Percentiles rank a stretch among this genome's conserved stretches.
phyloP scores from a whole-genome alignment of 1,139 yeast genomes.

The Nadsonia commutata region DNA sequence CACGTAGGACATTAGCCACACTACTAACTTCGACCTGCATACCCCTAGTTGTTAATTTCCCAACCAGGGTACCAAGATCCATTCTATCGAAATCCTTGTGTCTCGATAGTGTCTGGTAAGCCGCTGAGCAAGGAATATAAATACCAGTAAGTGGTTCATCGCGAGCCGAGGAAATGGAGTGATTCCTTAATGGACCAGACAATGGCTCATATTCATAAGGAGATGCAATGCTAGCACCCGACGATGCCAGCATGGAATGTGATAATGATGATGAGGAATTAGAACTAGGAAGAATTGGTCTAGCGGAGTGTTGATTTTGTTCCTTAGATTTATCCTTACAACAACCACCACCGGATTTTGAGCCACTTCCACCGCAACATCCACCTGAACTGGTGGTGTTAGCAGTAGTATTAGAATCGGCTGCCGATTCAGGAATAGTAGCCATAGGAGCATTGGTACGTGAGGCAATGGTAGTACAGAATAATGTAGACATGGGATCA shows the following conservation, averaged over 20 bases:
- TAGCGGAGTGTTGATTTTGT: too few relatives aligned
- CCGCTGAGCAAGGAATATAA: conserved; percentile 78
- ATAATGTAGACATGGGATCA: conserved; percentile 80
- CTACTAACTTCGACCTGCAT: conserved; percentile 82
- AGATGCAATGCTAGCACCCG: too few relatives aligned
- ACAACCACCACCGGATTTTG: conserved; percentile 9
- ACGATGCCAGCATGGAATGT: too few relatives aligned
- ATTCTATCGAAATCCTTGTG: conserved; percentile 62
- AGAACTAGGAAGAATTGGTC: too few relatives aligned
- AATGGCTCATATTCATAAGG: too few relatives aligned
- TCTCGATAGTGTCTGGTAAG: conserved; percentile 68
- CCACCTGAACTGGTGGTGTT: neutral
- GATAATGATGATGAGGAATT: too few relatives aligned
- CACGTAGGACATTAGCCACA: conserved; percentile 70
- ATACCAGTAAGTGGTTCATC: conserved; percentile 24
- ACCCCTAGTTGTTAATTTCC: conserved; percentile 63
- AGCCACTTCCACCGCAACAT: conserved; percentile 2
- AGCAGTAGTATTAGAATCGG: too few relatives aligned
- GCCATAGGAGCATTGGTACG: too few relatives aligned
- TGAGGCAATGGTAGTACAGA: conserved; percentile 73
- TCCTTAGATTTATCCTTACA: conserved; percentile 8
- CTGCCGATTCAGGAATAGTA: conserved; percentile 6
- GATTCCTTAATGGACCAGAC: too few relatives aligned
- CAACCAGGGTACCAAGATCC: conserved; percentile 60
- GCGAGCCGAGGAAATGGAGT: neutral